phyloP scores from a whole-genome alignment of 148 eudicot species.

The Agrostemma githago region DNA sequence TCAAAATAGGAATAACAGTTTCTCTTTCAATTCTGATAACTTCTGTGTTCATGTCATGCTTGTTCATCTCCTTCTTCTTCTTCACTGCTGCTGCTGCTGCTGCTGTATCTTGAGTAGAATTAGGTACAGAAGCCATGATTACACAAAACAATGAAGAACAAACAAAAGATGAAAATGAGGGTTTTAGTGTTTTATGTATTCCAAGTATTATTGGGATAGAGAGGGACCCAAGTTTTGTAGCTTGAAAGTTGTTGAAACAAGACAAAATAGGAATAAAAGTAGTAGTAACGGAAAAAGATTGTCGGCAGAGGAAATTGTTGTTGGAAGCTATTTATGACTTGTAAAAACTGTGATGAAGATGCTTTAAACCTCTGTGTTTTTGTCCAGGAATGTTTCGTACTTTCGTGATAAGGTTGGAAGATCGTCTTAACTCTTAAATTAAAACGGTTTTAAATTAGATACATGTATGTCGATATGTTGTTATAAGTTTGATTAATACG shows the following conservation, averaged over 20 bases:
- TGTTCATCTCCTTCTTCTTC: neutral
- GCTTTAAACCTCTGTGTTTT: no score
- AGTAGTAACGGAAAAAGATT: neutral
- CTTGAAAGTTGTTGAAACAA: neutral
- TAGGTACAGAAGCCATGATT: conserved; percentile 5
- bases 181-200: neutral
- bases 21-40: conserved; percentile 7
- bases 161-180: neutral
- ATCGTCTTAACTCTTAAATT: no score
- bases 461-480: no score
- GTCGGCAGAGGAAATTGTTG: conserved; percentile 15
- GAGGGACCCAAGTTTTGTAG: neutral
- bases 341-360: neutral
- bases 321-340: conserved; percentile 12
- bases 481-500: no score
- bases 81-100: neutral
- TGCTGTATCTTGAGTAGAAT: neutral
- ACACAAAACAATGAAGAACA: neutral
- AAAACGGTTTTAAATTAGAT: no score
- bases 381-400: no score
- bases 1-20: conserved; percentile 12
- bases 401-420: no score
- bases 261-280: neutral
- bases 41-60: neutral
- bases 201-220: neutral